These are phyloP conservation scores for Colletotrichum musae DNA, from an alignment of 2,329 filamentous ascomycete species.

Conservation along the genomic window DNA sequence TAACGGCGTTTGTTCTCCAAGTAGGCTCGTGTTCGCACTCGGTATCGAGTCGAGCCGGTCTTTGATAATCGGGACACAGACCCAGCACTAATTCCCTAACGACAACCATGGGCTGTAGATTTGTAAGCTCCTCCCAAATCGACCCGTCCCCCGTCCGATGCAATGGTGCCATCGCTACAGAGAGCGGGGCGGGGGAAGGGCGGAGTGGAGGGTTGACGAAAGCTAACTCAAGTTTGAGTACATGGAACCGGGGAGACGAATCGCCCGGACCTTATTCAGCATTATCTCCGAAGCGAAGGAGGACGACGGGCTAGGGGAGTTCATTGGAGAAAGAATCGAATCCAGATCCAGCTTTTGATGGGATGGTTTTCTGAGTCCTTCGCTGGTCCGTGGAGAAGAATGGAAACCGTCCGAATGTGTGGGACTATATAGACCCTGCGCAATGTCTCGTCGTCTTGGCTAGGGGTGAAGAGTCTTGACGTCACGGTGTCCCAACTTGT, in stretches of 20 bases:
- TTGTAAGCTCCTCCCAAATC: constrained; percentile 25
- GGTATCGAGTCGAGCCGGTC: too few species aligned
- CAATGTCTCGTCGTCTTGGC: not conserved
- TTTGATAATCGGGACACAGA: too few species aligned
- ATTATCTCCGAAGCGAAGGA: not conserved
- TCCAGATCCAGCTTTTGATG: not conserved
- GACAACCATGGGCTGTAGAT: not conserved
- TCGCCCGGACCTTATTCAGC: constrained; percentile 18
- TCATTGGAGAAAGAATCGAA: constrained; percentile 11
- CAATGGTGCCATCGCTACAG: constrained; percentile 23
- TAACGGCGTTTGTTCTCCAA: too few species aligned
- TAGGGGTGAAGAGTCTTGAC: constrained; percentile 20
- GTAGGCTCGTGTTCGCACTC: too few species aligned
- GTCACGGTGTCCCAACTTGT: constrained; percentile 1
- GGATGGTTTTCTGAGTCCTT: constrained; percentile 6
- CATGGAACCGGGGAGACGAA: constrained; percentile 1
- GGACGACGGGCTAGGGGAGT: not conserved
- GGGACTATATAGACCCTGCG: constrained; percentile 15
- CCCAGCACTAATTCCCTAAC: too few species aligned
- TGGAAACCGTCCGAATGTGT: constrained; percentile 5
- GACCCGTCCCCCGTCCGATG: constrained; percentile 26
- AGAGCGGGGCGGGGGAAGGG: not conserved
- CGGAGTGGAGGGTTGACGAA: not conserved
- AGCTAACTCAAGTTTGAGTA: too few species aligned
- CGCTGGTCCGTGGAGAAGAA: constrained; percentile 25